A percentile compares a stretch with the other conserved stretches of the same genome.
These are phyloP conservation scores for Lactarius evosmus DNA, from an alignment of 768 basidiomycete genomes.

Conservation along the genomic window DNA sequence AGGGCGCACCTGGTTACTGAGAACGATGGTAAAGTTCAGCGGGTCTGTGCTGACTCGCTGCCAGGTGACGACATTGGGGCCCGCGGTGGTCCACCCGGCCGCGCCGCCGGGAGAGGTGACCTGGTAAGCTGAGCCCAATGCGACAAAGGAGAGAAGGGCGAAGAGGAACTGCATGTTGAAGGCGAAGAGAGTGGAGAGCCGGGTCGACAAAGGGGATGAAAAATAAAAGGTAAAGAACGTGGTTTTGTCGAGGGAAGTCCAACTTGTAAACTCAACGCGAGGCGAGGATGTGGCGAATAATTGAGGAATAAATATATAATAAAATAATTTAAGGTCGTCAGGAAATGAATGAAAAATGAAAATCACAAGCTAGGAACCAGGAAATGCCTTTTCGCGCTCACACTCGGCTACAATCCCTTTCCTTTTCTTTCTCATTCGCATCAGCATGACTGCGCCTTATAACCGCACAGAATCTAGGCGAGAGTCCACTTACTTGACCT, in stretches of 20 bases:
- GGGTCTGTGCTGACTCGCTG: constrained; percentile 61
- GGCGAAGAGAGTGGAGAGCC: not conserved
- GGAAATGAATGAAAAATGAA: not conserved
- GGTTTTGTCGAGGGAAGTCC: constrained; percentile 13
- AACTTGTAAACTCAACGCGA: not conserved
- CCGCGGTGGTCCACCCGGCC: constrained; percentile 55
- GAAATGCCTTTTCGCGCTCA: not conserved
- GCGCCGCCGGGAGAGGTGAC: constrained; percentile 41
- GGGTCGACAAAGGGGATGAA: constrained; percentile 8
- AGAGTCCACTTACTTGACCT: constrained; percentile 42
- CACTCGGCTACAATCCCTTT: not conserved
- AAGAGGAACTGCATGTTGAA: constrained; percentile 43
- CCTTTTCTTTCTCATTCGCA: not conserved
- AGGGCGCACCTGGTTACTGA: constrained; percentile 57
- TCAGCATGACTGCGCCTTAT: constrained; percentile 6
- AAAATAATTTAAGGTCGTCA: not conserved
- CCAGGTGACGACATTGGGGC: constrained; percentile 57
- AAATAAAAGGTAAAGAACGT: constrained; percentile 18
- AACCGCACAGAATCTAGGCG: constrained; percentile 25
- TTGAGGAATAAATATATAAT: not conserved
- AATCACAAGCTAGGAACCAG: not conserved
- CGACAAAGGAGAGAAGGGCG: constrained; percentile 46
- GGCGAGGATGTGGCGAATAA: not conserved
- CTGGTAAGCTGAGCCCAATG: constrained; percentile 58
- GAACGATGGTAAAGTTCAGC: constrained; percentile 61